These are phyloP conservation scores for Hanseniaspora sp. DNA, from an alignment of 1,139 yeast genomes.

Conservation along the genomic window DNA sequence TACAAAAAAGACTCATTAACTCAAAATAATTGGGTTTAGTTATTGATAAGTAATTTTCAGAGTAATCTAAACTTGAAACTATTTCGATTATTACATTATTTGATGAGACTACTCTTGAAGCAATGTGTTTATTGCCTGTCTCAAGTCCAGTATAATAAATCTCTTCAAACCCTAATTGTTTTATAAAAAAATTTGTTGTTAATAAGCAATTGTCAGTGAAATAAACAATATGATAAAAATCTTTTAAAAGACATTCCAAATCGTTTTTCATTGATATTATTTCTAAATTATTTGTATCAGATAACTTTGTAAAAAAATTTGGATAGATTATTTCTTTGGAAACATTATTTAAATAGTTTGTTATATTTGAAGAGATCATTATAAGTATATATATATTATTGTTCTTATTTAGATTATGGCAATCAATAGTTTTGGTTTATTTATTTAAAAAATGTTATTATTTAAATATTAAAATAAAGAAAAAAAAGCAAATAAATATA, in stretches of 20 bases:
- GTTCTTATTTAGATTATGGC: too few species aligned
- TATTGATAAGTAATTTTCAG: slow-evolving; percentile 9
- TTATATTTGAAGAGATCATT: neutral
- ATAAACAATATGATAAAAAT: slow-evolving; percentile 5
- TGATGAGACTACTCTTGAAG: slow-evolving; percentile 52
- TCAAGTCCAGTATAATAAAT: slow-evolving; percentile 59
- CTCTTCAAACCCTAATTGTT: slow-evolving; percentile 45
- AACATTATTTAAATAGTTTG: neutral
- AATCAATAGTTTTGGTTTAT: slow-evolving; percentile 47
- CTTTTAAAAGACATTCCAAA: neutral
- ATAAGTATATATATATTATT: neutral
- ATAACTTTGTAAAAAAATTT: too few species aligned
- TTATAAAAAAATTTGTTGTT: neutral
- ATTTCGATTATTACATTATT: slow-evolving; percentile 50
- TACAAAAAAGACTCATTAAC: slow-evolving; percentile 18
- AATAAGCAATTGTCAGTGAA: slow-evolving; percentile 1
- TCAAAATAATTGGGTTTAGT: slow-evolving; percentile 20
- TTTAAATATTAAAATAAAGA: too few species aligned
- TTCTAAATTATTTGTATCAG: neutral
- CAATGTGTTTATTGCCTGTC: slow-evolving; percentile 47
- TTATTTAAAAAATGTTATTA: too few species aligned
- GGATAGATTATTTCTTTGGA: neutral
- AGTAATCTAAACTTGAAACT: slow-evolving; percentile 31
- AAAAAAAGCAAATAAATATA: too few species aligned
- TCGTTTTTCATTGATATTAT: neutral